Evolutionary conservation across 768 basidiomycete genomes (phyloP).

Genomic region (Leccinum barrowsii): DNA sequence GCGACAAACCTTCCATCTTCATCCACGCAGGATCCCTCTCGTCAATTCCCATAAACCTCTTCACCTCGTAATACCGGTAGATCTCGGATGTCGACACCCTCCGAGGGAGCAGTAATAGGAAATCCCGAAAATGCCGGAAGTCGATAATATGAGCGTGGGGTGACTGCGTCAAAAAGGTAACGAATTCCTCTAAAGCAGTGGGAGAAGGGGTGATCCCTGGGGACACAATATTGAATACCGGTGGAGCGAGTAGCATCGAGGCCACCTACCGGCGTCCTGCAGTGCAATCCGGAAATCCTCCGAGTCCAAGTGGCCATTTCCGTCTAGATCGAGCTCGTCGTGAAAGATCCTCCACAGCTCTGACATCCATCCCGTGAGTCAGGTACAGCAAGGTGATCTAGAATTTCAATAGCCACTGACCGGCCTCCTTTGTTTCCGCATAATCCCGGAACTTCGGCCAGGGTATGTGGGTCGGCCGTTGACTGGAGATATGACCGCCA

Average conservation of each 20-base stretch:
- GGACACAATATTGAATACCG: slow-evolving; percentile 11
- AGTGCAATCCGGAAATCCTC: slow-evolving; percentile 61
- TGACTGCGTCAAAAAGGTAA: slow-evolving; percentile 70
- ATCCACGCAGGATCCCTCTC: slow-evolving; percentile 75
- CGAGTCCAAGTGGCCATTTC: slow-evolving; percentile 78
- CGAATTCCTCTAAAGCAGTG: slow-evolving; percentile 75
- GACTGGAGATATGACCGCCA: slow-evolving; percentile 41
- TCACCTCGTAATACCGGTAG: slow-evolving; percentile 75
- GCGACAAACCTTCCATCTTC: slow-evolving; percentile 78
- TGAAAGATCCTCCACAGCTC: slow-evolving; percentile 93
- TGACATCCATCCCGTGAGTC: slow-evolving; percentile 29
- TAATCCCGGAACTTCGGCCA: slow-evolving; percentile 77
- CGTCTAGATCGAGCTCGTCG: slow-evolving; percentile 84
- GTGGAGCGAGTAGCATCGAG: slow-evolving; percentile 19
- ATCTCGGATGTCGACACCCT: slow-evolving; percentile 81
- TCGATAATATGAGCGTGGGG: slow-evolving; percentile 65
- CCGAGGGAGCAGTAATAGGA: slow-evolving; percentile 81
- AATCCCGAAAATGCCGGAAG: slow-evolving; percentile 87
- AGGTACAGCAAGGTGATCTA: slow-evolving; percentile 10
- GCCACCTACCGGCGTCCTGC: slow-evolving; percentile 59
- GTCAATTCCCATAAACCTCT: slow-evolving; percentile 66
- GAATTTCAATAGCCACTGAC: slow-evolving; percentile 40
- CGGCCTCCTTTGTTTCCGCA: slow-evolving; percentile 77
- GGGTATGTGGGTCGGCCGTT: slow-evolving; percentile 44
- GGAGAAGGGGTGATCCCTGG: slow-evolving; percentile 71